Evolutionary conservation across 2,329 filamentous ascomycete genomes (phyloP).

Genomic region (Corynespora cassiicola): DNA sequence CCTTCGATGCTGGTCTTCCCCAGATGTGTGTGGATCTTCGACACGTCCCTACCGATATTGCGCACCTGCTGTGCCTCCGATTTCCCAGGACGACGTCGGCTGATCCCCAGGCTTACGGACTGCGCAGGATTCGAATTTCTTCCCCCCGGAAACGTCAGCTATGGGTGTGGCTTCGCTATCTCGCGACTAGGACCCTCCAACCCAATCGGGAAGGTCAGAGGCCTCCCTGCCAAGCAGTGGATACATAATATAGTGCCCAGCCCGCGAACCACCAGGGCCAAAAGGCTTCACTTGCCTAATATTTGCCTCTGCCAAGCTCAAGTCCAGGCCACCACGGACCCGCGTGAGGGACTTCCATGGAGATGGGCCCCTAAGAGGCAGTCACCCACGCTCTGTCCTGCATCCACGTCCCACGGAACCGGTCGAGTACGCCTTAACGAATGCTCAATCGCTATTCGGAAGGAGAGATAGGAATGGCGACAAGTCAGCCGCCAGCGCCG

Average conservation of each 20-base stretch:
- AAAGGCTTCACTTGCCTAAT: constrained; percentile 25
- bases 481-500: no score
- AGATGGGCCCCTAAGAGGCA: constrained; percentile 17
- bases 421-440: constrained; percentile 1
- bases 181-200: constrained; percentile 9
- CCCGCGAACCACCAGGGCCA: constrained; percentile 9
- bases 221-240: constrained; percentile 6
- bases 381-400: constrained; percentile 10
- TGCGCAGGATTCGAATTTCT: no score
- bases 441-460: constrained; percentile 4
- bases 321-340: constrained; percentile 9
- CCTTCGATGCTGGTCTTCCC: no score
- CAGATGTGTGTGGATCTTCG: no score
- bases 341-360: constrained; percentile 10
- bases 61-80: no score
- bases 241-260: constrained; percentile 24
- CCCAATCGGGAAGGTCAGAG: constrained; percentile 24
- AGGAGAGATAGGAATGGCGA: no score
- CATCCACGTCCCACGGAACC: constrained; percentile 1
- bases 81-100: no score
- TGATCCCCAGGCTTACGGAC: no score
- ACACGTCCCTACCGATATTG: no score
- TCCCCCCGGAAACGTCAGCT: no score
- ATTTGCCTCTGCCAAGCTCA: constrained; percentile 21
- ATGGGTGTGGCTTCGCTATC: constrained; percentile 11